Percentiles rank a stretch among this genome's conserved stretches.
These are phyloP conservation scores for Canavalia gladiata DNA, from an alignment of 306 rosid genomes.

Conservation along the genomic window DNA sequence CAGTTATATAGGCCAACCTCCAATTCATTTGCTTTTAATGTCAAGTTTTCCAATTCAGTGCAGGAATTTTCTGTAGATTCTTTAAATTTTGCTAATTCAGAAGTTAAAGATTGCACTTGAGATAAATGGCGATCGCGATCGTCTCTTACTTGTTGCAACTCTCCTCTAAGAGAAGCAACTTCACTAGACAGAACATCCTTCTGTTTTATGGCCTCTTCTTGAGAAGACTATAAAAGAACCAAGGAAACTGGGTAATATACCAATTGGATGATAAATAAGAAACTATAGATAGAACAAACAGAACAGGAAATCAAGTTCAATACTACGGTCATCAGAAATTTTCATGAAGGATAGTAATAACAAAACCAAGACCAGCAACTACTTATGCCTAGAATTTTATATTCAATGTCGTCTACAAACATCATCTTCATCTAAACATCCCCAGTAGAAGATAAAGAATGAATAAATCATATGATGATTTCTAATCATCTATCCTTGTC, in stretches of 20 bases:
- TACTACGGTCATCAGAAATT: constrained; percentile 5
- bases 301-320: constrained; percentile 22
- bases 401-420: neutral
- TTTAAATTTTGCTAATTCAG: constrained; percentile 65
- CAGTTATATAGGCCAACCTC: constrained; percentile 67
- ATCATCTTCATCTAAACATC: constrained; percentile 25
- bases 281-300: constrained; percentile 24
- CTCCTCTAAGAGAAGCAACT: constrained; percentile 76
- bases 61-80: constrained; percentile 67
- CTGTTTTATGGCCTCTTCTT: constrained; percentile 92
- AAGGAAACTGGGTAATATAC: constrained; percentile 47
- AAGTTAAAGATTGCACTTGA: constrained; percentile 66
- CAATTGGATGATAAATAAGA: constrained; percentile 31
- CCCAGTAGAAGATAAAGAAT: neutral
- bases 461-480: neutral
- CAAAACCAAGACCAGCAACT: constrained; percentile 16
- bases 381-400: constrained; percentile 14
- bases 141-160: constrained; percentile 86
- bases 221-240: constrained; percentile 77
- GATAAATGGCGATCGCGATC: constrained; percentile 76
- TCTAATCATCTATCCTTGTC: neutral
- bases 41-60: constrained; percentile 72
- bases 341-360: constrained; percentile 7
- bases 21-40: constrained; percentile 63
- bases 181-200: constrained; percentile 81